phyloP scores from a whole-genome alignment of 176 grass and related monocot species.

The Coix lacrymajobi region DNA sequence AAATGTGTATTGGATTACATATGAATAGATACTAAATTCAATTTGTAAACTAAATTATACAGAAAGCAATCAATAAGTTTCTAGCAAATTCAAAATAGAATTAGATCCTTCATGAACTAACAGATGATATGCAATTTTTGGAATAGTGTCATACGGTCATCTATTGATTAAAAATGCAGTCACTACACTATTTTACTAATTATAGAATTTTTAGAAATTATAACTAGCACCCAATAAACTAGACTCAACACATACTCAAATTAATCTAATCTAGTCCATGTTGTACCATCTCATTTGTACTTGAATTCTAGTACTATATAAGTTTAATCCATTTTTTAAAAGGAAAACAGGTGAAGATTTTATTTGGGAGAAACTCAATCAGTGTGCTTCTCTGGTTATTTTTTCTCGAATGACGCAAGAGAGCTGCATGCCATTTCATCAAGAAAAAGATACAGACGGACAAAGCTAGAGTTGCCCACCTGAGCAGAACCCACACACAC shows the following conservation, averaged over 20 bases:
- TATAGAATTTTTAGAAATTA: background rate
- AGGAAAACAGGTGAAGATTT: constrained; percentile 5
- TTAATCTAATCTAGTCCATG: background rate
- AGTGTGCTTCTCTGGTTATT: background rate
- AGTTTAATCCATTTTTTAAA: background rate
- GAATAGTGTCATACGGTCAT: background rate
- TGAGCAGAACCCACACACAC: background rate
- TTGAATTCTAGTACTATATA: background rate
- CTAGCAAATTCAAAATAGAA: background rate
- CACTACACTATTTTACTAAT: background rate
- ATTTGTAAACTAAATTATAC: background rate
- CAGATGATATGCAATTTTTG: background rate
- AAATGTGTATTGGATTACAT: background rate
- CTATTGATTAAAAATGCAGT: background rate
- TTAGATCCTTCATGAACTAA: background rate
- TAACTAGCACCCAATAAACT: background rate
- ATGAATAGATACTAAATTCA: background rate
- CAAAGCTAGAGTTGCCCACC: background rate
- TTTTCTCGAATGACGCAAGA: background rate
- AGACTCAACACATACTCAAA: background rate
- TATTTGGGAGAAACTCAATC: background rate
- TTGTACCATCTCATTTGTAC: constrained; percentile 1
- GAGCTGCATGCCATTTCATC: background rate
- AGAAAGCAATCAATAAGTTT: background rate
- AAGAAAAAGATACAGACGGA: background rate